Evolutionary conservation across 2,329 filamentous ascomycete genomes (phyloP), one percentile per base, ranked within the genome.

Genomic region (Fusarium humuli): DNA sequence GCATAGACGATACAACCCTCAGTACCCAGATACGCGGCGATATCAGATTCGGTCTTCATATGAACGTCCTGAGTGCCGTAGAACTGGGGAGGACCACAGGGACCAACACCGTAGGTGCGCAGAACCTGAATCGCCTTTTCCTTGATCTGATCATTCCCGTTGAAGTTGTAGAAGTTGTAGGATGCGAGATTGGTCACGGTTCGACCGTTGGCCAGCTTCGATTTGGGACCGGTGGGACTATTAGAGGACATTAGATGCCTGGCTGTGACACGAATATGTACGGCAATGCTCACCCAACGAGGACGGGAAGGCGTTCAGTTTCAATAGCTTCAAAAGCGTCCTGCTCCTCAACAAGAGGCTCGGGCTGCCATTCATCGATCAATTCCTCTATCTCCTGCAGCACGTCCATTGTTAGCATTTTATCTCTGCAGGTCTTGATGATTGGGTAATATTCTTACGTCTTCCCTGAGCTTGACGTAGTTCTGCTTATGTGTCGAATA

Each of bases 21-120:
- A 2, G 93, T 93, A 25, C 96, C 96, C 27, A 99, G 82, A 78
- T 95, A 97, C 12, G 92, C 88, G 25, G 96, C 94, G 77, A 99
- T 94, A 79, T 98, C 95, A 60, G 93, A 89, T 82, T 99, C 96
- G 18, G 94, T 94, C 84, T 97, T 96, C 89, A 98, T 95, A 81
- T 99, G 96, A 47, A 98, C 94, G 81, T 99, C 96, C 80, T 98
- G 95, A 32, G 94, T 99, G 71, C 94, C 96, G 83, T 99, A 99
- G 83, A 99, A 99, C 70, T 97, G 94, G 8, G 96, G 96, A 20
- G 96, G 96, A 22, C 96, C 96, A 79, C 96, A 99, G 61, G 96
- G 95, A 11, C 96, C 97, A 42, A 99, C 97, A 60, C 96, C 96
- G 76, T 99, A 99, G 22, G 93, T 97, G 65, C 95, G 92, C 41